Evolutionary conservation across 441 rosid genomes (phyloP).

Genomic region (Mallotus repandus): DNA sequence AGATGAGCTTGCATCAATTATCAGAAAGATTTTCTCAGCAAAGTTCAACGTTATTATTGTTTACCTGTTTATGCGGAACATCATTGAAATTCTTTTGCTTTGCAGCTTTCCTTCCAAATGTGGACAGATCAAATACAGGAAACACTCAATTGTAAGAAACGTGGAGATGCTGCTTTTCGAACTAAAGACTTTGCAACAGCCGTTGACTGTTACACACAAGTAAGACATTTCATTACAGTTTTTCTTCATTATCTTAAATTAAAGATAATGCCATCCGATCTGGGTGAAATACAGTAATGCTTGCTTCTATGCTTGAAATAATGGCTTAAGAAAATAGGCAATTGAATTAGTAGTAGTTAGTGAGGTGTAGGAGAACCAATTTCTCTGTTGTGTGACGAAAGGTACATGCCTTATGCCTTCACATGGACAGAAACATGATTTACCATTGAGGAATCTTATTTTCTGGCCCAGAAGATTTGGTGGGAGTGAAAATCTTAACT

Average conservation of each 20-base stretch:
- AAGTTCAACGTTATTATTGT: constrained; percentile 1
- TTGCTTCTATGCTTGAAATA: background rate
- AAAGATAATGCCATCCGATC: background rate
- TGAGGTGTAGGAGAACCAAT: background rate
- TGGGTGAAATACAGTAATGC: background rate
- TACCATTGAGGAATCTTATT: background rate
- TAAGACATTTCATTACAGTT: constrained; percentile 28
- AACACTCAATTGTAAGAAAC: constrained; percentile 76
- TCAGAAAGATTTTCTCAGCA: background rate
- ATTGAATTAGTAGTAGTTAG: background rate
- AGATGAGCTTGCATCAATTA: constrained; percentile 13
- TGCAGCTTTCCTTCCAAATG: constrained; percentile 86
- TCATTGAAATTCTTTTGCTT: constrained; percentile 21
- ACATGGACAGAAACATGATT: background rate
- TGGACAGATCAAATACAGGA: constrained; percentile 96
- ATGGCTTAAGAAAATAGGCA: background rate
- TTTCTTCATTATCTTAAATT: background rate
- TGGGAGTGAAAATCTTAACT: background rate
- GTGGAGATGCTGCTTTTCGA: constrained; percentile 83
- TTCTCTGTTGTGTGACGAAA: background rate
- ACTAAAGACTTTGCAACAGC: constrained; percentile 69
- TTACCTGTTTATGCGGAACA: background rate
- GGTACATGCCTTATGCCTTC: background rate
- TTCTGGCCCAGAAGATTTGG: background rate
- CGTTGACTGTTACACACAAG: constrained; percentile 74